Evolutionary conservation across 2,329 filamentous ascomycete species (phyloP).

Genomic region (Sclerotinia sclerotiorum): DNA sequence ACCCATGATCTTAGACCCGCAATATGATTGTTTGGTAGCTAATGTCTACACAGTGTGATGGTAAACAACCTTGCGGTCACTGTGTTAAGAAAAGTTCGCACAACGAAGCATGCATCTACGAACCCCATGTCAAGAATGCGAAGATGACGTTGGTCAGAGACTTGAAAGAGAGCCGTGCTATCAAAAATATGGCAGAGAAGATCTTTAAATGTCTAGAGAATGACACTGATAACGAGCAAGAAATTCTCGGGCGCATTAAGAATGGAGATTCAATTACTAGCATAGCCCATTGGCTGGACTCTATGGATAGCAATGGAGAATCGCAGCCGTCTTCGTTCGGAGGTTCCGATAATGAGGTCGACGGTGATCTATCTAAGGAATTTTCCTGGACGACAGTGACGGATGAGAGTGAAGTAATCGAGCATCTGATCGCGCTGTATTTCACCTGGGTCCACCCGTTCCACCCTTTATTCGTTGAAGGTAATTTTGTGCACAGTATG

Average conservation of each 20-base stretch:
- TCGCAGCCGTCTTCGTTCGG: conserved; percentile 29
- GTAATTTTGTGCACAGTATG: conserved; percentile 38
- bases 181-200: neutral
- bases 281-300: conserved; percentile 38
- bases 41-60: conserved; percentile 38
- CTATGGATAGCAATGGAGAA: conserved; percentile 32
- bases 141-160: conserved; percentile 41
- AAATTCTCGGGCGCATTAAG: conserved; percentile 38
- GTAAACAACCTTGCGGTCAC: conserved; percentile 40
- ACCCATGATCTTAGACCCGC: neutral
- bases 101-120: conserved; percentile 37
- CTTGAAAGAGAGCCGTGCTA: conserved; percentile 12
- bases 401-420: conserved; percentile 31
- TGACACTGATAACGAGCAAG: conserved; percentile 36
- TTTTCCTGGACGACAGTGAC: conserved; percentile 38
- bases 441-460: conserved; percentile 42
- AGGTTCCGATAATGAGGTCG: conserved; percentile 36
- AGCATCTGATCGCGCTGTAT: conserved; percentile 41
- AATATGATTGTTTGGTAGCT: neutral
- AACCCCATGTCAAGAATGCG: conserved; percentile 41
- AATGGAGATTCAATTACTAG: conserved; percentile 37
- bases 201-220: conserved; percentile 35
- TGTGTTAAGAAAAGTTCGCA: conserved; percentile 36
- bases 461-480: conserved; percentile 40
- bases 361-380: conserved; percentile 18